phyloP scores from a whole-genome alignment of 73 alveolate genomes.

The Tetrahymena malaccensis region DNA sequence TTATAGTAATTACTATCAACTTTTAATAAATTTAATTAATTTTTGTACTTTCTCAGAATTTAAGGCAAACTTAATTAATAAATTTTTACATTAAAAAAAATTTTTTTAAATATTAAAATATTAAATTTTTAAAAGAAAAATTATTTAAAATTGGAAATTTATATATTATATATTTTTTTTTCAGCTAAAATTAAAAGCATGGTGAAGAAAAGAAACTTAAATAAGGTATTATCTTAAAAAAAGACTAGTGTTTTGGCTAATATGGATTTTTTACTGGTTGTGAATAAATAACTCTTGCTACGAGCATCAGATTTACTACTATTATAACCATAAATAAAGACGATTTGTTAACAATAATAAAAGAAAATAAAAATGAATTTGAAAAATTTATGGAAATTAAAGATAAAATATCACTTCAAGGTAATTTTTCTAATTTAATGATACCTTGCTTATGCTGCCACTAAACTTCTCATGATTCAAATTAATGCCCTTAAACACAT shows the following conservation, averaged over 20 bases:
- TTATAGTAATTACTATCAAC: no score
- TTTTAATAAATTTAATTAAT: no score
- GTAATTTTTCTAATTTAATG: neutral
- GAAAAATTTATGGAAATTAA: neutral
- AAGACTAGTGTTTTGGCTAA: neutral
- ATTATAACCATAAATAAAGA: neutral
- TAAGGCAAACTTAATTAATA: no score
- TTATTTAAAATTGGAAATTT: no score
- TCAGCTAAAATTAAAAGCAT: neutral
- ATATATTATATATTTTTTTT: neutral
- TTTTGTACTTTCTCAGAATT: no score
- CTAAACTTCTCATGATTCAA: neutral
- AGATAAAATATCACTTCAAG: neutral
- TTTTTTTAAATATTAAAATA: no score
- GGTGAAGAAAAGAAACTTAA: neutral
- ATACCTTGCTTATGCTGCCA: neutral
- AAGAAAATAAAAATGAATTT: neutral
- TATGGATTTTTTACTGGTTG: neutral
- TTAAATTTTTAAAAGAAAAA: no score
- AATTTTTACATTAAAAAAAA: no score
- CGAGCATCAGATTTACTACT: neutral
- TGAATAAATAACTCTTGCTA: neutral
- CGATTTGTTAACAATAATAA: neutral
- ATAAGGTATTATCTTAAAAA: neutral
- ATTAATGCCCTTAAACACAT: neutral